Conservation (phyloP, 2,329 filamentous ascomycete genomes). For the Cladosporium cucumerinum region DNA sequence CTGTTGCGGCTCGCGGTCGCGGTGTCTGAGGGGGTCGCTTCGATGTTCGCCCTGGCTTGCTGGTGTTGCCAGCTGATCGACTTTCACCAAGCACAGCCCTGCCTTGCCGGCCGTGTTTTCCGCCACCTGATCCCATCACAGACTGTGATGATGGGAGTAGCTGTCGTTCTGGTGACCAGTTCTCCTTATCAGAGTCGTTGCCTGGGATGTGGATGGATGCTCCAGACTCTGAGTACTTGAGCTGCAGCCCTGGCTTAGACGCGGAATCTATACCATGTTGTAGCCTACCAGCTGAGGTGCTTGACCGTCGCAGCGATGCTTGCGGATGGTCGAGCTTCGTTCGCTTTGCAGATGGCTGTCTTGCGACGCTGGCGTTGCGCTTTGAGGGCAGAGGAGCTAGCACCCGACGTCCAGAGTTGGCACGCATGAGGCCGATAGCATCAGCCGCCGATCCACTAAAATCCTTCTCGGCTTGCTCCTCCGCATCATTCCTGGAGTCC, state of each 20-base stretch:
- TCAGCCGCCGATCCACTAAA: constrained; percentile 74
- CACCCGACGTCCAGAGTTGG: constrained; percentile 58
- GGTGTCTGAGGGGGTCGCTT: constrained; percentile 12
- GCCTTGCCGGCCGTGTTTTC: constrained; percentile 19
- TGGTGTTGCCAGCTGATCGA: constrained; percentile 6
- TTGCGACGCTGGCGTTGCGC: constrained; percentile 53
- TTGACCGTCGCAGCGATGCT: constrained; percentile 30
- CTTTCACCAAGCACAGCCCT: constrained; percentile 17
- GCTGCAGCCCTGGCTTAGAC: constrained; percentile 19
- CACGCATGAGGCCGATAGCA: constrained; percentile 76
- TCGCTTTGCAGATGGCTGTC: constrained; percentile 28
- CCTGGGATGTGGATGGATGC: constrained; percentile 48
- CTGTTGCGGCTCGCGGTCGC: constrained; percentile 8
- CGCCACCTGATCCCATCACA: constrained; percentile 23
- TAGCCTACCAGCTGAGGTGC: constrained; percentile 33
- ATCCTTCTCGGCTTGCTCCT: constrained; percentile 76
- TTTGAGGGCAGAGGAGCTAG: constrained; percentile 58
- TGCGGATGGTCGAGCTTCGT: constrained; percentile 48
- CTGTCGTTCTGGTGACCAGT: constrained; percentile 63
- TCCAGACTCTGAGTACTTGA: constrained; percentile 32
- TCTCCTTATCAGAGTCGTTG: constrained; percentile 91
- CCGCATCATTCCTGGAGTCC: constrained; percentile 73
- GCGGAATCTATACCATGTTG: constrained; percentile 19
- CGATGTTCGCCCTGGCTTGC: neutral
- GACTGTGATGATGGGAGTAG: constrained; percentile 14